phyloP scores from a whole-genome alignment of 768 basidiomycete species.

The Lyophyllum decastes region DNA sequence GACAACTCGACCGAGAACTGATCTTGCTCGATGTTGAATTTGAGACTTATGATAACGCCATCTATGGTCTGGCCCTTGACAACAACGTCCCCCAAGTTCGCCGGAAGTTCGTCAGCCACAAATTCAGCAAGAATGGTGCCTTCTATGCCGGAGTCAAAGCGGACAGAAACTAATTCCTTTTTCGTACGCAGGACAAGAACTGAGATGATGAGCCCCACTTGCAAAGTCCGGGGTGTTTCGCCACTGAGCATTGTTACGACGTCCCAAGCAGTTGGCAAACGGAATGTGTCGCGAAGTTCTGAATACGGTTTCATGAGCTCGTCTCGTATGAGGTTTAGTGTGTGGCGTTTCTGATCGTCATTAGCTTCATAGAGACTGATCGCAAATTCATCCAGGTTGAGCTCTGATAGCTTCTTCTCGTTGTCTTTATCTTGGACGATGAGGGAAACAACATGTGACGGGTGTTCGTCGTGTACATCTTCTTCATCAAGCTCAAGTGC shows the following conservation, averaged over 20 bases:
- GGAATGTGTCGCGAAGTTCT: slow-evolving; percentile 72
- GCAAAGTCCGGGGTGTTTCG: slow-evolving; percentile 80
- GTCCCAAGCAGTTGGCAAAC: slow-evolving; percentile 69
- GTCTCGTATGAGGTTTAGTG: slow-evolving; percentile 83
- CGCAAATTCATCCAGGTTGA: slow-evolving; percentile 96
- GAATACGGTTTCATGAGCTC: slow-evolving; percentile 82
- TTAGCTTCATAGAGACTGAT: slow-evolving; percentile 85
- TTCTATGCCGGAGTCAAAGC: slow-evolving; percentile 93
- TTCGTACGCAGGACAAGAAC: slow-evolving; percentile 64
- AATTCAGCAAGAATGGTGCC: slow-evolving; percentile 68
- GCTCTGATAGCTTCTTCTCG: slow-evolving; percentile 80
- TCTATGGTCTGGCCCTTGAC: slow-evolving; percentile 81
- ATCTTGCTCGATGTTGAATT: slow-evolving; percentile 60
- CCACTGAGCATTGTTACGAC: slow-evolving; percentile 95
- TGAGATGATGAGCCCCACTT: slow-evolving; percentile 79
- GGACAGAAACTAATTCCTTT: slow-evolving; percentile 55
- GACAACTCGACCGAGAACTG: slow-evolving; percentile 76
- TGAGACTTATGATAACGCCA: slow-evolving; percentile 75
- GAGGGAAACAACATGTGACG: slow-evolving; percentile 83
- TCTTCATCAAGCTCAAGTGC: slow-evolving; percentile 98
- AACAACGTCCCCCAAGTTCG: slow-evolving; percentile 48
- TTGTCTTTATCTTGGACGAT: slow-evolving; percentile 85
- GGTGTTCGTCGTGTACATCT: slow-evolving; percentile 89
- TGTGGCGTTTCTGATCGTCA: slow-evolving; percentile 85
- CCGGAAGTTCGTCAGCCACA: slow-evolving; percentile 49